Conservation (phyloP, 2,329 filamentous ascomycete species). For the Botrytis sinoallii region DNA sequence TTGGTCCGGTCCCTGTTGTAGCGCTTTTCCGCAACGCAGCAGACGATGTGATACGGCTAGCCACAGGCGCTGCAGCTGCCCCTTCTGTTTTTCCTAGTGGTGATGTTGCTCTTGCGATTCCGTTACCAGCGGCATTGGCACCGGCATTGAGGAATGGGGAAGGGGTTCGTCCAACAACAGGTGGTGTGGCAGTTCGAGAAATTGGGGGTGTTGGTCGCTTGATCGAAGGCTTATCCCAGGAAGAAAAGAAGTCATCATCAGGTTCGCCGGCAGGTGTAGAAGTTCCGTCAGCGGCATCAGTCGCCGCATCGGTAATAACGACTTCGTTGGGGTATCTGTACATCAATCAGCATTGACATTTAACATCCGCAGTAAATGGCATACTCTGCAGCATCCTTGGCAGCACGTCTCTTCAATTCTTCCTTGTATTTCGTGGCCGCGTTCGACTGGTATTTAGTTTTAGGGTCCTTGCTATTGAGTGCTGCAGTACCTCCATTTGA, state of each 20-base stretch:
- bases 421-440: slow-evolving; percentile 98
- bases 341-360: slow-evolving; percentile 27
- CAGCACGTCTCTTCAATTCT: slow-evolving; percentile 82
- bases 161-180: slow-evolving; percentile 72
- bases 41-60: slow-evolving; percentile 72
- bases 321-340: slow-evolving; percentile 79
- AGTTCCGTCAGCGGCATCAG: slow-evolving; percentile 59
- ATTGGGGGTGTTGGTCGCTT: slow-evolving; percentile 93
- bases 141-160: slow-evolving; percentile 85
- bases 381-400: slow-evolving; percentile 79
- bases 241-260: slow-evolving; percentile 96
- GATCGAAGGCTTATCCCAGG: slow-evolving; percentile 96
- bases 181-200: slow-evolving; percentile 83
- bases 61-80: slow-evolving; percentile 51
- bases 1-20: slow-evolving; percentile 58
- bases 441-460: slow-evolving; percentile 93
- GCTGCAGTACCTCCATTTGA: slow-evolving; percentile 91
- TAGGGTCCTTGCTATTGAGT: slow-evolving; percentile 91
- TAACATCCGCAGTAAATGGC: slow-evolving; percentile 34
- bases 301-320: slow-evolving; percentile 70
- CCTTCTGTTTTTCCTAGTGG: slow-evolving; percentile 67
- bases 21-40: slow-evolving; percentile 76
- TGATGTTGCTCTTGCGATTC: slow-evolving; percentile 73
- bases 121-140: slow-evolving; percentile 65
- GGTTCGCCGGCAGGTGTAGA: slow-evolving; percentile 78